Base-by-base conservation (phyloP, 306 rosid species). In the Leucaena leucocephala region DNA sequence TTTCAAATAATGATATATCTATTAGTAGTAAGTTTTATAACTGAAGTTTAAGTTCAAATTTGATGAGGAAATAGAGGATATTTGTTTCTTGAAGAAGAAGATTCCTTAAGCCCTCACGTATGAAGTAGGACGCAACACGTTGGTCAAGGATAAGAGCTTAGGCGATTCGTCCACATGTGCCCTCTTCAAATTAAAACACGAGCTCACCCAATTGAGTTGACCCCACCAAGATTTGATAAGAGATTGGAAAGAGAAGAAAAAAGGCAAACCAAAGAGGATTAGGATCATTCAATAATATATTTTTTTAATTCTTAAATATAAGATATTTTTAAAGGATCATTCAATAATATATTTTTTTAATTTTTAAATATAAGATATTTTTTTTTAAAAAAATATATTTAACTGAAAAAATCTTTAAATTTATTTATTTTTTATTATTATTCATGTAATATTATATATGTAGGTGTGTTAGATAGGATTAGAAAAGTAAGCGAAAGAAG, bases 161-260 rank as follows among this genome's bases (percentile, higher is more conserved):
- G 15, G 8, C 35, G 36, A 67, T 40, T 67, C 17, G 52, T 67
- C 59, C 42, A 46, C 36, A 70, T 27, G n/a, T 68, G 1, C 55
- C 14, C 72, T 9, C 8, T 19, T 40, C 7, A 40, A 42, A 42
- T 16, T 63, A 21, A 66, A 40, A 69, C 8, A 49, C 57, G 68
- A 40, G 59, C 57, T 55, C 57, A 64, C 64, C 27, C 71, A 67
- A 64, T 81, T 49, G 36, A 14, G 4, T 1, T 14, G 86, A 67
- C 33, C 89, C 93, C 87, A 86, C 81, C 46, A 13, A 81, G 82
- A 85, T 89, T 70, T 76, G 50, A 52, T 76, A 49, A 78, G 57
- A 70, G 85, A 89, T 79, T 13, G 71, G 84, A 82, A 79, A 57
- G 57, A 50, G 69, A 73, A 65, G 67, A 8, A 1, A 42, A 40